Conservation (phyloP, 805 yeast genomes). For the Candida xyloterini region DNA sequence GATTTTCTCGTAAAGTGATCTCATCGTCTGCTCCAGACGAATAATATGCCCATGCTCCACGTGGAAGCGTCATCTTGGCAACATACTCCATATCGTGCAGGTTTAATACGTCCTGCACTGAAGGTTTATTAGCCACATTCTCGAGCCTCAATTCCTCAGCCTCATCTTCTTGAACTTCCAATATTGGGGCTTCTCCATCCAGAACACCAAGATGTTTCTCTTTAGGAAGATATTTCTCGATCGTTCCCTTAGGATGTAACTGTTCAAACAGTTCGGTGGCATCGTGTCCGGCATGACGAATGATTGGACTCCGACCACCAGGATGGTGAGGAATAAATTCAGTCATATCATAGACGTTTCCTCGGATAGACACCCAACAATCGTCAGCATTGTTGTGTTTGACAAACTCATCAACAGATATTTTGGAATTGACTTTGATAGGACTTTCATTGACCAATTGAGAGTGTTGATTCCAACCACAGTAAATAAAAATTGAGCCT, state of each 20-base stretch:
- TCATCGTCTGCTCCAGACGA: slow-evolving; percentile 93
- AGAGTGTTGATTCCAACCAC: not conserved
- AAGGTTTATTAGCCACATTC: slow-evolving; percentile 56
- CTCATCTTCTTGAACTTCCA: slow-evolving; percentile 35
- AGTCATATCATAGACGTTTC: slow-evolving; percentile 75
- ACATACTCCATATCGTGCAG: slow-evolving; percentile 83
- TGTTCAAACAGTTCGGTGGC: slow-evolving; percentile 76
- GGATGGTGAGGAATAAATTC: slow-evolving; percentile 49
- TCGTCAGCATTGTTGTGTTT: slow-evolving; percentile 56
- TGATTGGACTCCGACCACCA: slow-evolving; percentile 47
- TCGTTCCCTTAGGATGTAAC: slow-evolving; percentile 85
- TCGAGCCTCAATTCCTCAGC: slow-evolving; percentile 43
- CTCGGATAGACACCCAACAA: slow-evolving; percentile 84
- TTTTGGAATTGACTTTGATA: not conserved
- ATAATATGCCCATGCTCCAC: slow-evolving; percentile 89
- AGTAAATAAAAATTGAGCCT: slow-evolving; percentile 1
- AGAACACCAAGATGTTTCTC: slow-evolving; percentile 59
- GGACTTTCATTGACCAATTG: not conserved
- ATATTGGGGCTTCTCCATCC: slow-evolving; percentile 35
- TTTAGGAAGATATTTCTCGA: slow-evolving; percentile 56
- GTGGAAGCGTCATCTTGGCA: slow-evolving; percentile 74
- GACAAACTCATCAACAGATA: slow-evolving; percentile 40
- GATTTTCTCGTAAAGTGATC: slow-evolving; percentile 85
- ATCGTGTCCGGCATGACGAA: slow-evolving; percentile 49
- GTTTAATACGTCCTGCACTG: slow-evolving; percentile 66